Evolutionary conservation across 2,329 filamentous ascomycete species (phyloP).

Genomic region (Gnomoniopsis sp.): DNA sequence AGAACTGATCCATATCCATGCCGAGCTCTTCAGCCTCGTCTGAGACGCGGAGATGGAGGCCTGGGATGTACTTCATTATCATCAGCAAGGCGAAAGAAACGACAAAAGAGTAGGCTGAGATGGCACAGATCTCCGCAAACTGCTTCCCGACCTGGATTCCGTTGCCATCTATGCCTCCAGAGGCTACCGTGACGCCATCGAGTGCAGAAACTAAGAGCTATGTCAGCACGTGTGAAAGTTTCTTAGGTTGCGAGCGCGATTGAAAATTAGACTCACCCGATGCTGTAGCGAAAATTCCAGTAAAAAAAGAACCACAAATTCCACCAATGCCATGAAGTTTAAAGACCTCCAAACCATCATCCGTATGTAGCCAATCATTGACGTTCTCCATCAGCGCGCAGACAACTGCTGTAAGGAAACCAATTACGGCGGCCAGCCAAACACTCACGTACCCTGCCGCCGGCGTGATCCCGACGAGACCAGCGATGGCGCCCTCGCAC

Average conservation of each 20-base stretch:
- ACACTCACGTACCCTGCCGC: conserved; percentile 54
- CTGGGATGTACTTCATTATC: conserved; percentile 55
- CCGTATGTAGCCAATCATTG: conserved; percentile 50
- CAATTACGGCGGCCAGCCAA: conserved; percentile 48
- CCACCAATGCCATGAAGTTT: conserved; percentile 59
- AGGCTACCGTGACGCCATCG: conserved; percentile 43
- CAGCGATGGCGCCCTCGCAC: conserved; percentile 52
- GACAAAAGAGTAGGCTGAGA: conserved; percentile 52
- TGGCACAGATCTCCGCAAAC: conserved; percentile 53
- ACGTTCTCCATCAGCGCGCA: conserved; percentile 45
- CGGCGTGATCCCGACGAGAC: conserved; percentile 56
- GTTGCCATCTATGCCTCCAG: conserved; percentile 46
- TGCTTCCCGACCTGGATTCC: conserved; percentile 55
- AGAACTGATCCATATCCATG: conserved; percentile 48
- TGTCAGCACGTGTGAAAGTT: background rate
- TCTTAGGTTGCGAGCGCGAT: background rate
- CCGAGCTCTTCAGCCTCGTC: conserved; percentile 54
- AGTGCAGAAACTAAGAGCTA: conserved; percentile 41
- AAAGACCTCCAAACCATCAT: conserved; percentile 59
- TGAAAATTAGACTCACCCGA: conserved; percentile 18
- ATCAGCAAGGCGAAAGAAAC: conserved; percentile 51
- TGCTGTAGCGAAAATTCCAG: conserved; percentile 52
- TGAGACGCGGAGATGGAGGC: conserved; percentile 49
- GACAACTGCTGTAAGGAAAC: conserved; percentile 44
- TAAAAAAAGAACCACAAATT: conserved; percentile 53